phyloP scores from a whole-genome alignment of 164 flowering plant species.

The Vitis rotundifolia region DNA sequence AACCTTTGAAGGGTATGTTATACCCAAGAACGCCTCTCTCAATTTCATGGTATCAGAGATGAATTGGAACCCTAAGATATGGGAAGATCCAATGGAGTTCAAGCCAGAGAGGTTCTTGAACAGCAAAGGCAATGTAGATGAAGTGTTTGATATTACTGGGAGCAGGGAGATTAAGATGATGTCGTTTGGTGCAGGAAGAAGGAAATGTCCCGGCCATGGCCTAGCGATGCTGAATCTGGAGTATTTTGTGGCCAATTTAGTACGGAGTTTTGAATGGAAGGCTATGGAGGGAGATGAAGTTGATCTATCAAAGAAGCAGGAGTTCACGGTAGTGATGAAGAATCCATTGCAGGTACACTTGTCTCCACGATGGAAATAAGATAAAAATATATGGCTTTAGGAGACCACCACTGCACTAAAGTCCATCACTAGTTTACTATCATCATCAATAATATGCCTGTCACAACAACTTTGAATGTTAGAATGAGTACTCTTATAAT shows the following conservation, averaged over 20 bases:
- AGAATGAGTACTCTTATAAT: no score
- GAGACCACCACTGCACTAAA: no score
- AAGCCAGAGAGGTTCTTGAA: constrained; percentile 45
- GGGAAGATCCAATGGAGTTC: constrained; percentile 43
- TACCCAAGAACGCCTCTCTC: constrained; percentile 29
- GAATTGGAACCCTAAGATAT: constrained; percentile 30
- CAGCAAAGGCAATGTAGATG: not conserved
- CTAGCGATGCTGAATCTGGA: constrained; percentile 31
- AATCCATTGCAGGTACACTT: constrained; percentile 35
- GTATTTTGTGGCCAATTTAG: constrained; percentile 34
- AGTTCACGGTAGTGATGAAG: constrained; percentile 47
- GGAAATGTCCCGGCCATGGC: constrained; percentile 32
- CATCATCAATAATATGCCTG: no score
- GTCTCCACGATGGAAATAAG: no score
- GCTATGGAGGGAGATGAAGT: constrained; percentile 32
- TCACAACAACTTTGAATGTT: no score
- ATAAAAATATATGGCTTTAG: no score
- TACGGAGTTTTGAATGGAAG: constrained; percentile 46
- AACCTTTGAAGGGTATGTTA: constrained; percentile 19
- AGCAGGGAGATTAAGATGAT: constrained; percentile 52
- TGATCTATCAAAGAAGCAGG: constrained; percentile 44
- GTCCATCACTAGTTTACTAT: no score
- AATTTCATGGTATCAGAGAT: constrained; percentile 41
- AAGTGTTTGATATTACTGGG: constrained; percentile 38
- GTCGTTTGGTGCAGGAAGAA: constrained; percentile 51